Base-by-base conservation (phyloP, 2,329 filamentous ascomycete species). In the Juglanconis oblonga region DNA sequence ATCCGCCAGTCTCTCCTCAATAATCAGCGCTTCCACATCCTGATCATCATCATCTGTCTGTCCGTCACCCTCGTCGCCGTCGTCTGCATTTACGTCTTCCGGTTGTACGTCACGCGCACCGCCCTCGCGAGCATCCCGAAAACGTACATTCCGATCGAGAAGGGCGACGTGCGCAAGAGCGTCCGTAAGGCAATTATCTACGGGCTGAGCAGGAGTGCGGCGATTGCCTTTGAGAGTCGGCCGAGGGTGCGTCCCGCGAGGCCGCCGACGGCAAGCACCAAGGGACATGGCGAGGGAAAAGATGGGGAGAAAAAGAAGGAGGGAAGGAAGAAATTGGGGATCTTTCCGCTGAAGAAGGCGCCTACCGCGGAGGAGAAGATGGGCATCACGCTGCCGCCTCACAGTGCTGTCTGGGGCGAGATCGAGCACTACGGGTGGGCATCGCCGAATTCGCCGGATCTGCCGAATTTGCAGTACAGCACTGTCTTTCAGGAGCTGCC, bases 401-500 rank as follows among this genome's bases (percentile, higher is more conserved):
- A 84, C 77, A 64, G 69, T n/a, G 74, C 79, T 2, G 77, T 85
- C 29, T 98, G 94, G 94, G 92, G 91, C 29, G 77, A 85, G n/a
- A 86, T 98, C 55, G 85, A 90, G 62, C 95, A 99, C 71, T 80
- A 87, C 14, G 95, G 94, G 55, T 98, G 95, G 94, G 89, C 89
- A 2, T 90, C 92, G 2, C 94, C 94, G 5, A 83, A 84, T 35
- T 89, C 86, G 1, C 78, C 83, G 8, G 90, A 95, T 69, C 76
- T 95, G 17, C 87, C 91, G 4, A 86, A 91, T 69, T 76, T 98
- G n/a, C 87, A 96, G 65, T 98, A 96, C 73, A 83, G 81, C 67
- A 86, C 87, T 2, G 91, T 99, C 31, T 80, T 97, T 17, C 81
- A 84, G 42, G 94, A 98, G 73, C 80, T 99, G 31, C 91, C 93